Percentiles rank a stretch among this genome's conserved stretches.
phyloP scores from a whole-genome alignment of 2,329 filamentous ascomycete genomes.

The Pleoardoris graminearum region DNA sequence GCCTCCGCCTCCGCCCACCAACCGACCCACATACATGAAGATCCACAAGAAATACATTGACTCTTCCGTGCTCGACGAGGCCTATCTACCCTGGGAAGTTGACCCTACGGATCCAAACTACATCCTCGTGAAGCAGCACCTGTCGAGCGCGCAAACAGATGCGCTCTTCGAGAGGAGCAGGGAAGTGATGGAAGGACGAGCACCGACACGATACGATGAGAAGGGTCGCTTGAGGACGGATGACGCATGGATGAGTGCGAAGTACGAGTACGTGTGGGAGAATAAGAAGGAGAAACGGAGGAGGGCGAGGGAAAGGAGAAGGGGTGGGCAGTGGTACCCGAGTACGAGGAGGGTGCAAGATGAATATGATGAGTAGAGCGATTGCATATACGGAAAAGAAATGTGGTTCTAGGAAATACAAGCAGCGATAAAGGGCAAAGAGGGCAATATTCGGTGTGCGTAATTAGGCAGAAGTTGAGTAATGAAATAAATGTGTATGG shows the following conservation, averaged over 20 bases:
- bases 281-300: background rate
- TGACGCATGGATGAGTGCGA: background rate
- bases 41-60: conserved; percentile 17
- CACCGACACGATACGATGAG: background rate
- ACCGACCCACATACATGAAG: conserved; percentile 9
- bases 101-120: conserved; percentile 15
- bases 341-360: no score
- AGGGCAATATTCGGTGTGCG: no score
- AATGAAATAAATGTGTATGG: no score
- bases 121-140: conserved; percentile 9
- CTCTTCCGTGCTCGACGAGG: conserved; percentile 13
- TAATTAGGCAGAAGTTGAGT: no score
- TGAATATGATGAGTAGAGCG: no score
- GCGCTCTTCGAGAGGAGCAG: conserved; percentile 16
- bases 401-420: no score
- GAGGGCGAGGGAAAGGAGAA: background rate
- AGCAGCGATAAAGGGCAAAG: no score
- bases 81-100: conserved; percentile 16
- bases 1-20: background rate
- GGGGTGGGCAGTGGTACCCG: background rate
- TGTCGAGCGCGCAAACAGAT: conserved; percentile 5
- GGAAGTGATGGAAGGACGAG: background rate
- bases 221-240: background rate
- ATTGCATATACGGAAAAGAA: no score
- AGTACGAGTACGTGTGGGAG: conserved; percentile 5